Percentiles rank a stretch among this genome's conserved stretches.
Evolutionary conservation across 805 yeast species (phyloP).

Genomic region (Phaffomyces antillensis): DNA sequence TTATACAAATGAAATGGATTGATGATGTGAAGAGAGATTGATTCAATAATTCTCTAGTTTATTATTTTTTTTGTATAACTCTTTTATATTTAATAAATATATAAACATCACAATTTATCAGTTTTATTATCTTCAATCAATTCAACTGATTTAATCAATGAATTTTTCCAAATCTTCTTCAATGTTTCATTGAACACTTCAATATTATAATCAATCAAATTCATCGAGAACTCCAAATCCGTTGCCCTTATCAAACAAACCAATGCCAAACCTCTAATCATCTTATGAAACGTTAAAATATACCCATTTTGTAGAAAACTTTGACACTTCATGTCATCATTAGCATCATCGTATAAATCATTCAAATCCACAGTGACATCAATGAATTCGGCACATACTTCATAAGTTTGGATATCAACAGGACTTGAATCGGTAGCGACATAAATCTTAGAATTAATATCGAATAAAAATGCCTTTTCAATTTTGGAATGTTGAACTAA

Average conservation of each 20-base stretch:
- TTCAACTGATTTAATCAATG: constrained; percentile 30
- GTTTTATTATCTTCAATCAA: no score
- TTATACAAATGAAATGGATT: constrained; percentile 32
- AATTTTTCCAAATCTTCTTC: constrained; percentile 49
- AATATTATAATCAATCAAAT: constrained; percentile 86
- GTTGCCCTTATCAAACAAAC: constrained; percentile 69
- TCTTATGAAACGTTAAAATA: constrained; percentile 76
- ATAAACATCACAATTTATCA: no score
- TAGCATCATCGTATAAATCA: constrained; percentile 45
- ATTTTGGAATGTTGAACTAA: constrained; percentile 83
- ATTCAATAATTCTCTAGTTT: no score
- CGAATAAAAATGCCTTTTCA: constrained; percentile 90
- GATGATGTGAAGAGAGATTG: constrained; percentile 1
- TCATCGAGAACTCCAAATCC: constrained; percentile 38
- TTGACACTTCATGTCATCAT: constrained; percentile 48
- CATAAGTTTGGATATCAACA: constrained; percentile 91
- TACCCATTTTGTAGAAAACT: constrained; percentile 78
- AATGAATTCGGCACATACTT: constrained; percentile 94
- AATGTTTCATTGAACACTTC: constrained; percentile 70
- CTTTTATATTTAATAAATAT: no score
- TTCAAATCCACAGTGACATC: constrained; percentile 90
- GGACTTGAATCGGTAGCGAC: constrained; percentile 96
- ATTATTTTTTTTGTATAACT: no score
- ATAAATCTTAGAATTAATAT: constrained; percentile 85
- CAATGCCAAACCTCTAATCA: constrained; percentile 88